A percentile compares a stretch with the other conserved stretches of the same genome.
Evolutionary conservation across 371 early-diverging fungal genomes (phyloP).

Genomic region (Rhizopus arrhizus): DNA sequence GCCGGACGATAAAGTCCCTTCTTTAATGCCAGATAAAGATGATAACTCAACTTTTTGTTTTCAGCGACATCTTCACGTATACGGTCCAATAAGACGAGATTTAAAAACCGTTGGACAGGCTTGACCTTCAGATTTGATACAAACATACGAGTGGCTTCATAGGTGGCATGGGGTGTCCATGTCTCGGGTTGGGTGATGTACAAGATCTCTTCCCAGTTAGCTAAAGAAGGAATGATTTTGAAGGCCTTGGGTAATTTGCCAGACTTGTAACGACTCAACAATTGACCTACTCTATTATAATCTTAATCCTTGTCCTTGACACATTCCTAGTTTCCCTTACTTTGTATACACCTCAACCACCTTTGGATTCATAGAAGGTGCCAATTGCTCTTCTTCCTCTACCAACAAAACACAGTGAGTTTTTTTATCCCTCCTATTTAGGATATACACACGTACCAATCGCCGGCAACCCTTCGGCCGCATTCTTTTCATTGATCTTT

Average conservation of each 20-base stretch:
- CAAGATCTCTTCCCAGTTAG: slow-evolving; percentile 96
- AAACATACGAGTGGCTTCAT: slow-evolving; percentile 95
- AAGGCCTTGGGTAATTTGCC: slow-evolving; percentile 97
- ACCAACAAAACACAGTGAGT: background rate
- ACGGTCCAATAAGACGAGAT: slow-evolving; percentile 83
- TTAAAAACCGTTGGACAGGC: slow-evolving; percentile 91
- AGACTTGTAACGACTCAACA: slow-evolving; percentile 91
- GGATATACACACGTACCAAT: slow-evolving; percentile 27
- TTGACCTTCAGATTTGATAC: slow-evolving; percentile 91
- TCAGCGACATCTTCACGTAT: slow-evolving; percentile 93
- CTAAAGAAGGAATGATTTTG: slow-evolving; percentile 95
- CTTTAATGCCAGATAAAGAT: slow-evolving; percentile 94
- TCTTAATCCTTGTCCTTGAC: slow-evolving; percentile 2
- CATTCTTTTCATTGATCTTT: slow-evolving; percentile 83
- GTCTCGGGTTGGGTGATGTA: slow-evolving; percentile 86
- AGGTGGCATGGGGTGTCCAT: slow-evolving; percentile 97
- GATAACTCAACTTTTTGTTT: slow-evolving; percentile 94
- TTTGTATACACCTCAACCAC: slow-evolving; percentile 94
- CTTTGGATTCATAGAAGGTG: slow-evolving; percentile 79
- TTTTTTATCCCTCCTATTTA: slow-evolving; percentile 8
- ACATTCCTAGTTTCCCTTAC: slow-evolving; percentile 37
- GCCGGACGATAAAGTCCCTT: slow-evolving; percentile 96
- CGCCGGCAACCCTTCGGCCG: slow-evolving; percentile 36
- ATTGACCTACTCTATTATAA: slow-evolving; percentile 73
- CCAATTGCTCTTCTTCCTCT: slow-evolving; percentile 47